These are phyloP conservation scores for Globisporangium mamillatum DNA, from an alignment of 352 stramenopile species.

Conservation along the genomic window DNA sequence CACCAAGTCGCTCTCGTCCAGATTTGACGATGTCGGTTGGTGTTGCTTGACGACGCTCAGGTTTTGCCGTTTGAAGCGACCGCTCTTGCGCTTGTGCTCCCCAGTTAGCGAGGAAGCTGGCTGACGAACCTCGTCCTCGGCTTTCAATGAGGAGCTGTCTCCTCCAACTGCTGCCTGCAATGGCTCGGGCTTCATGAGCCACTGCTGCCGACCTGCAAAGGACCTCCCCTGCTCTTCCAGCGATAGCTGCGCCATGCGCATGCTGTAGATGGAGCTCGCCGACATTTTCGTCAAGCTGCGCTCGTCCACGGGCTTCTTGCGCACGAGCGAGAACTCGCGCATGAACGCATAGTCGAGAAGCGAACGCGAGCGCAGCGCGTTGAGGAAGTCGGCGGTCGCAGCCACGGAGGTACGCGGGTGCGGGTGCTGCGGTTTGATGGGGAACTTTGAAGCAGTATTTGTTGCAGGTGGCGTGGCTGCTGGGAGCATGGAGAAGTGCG, in stretches of 20 bases:
- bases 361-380: conserved; percentile 32
- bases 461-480: background rate
- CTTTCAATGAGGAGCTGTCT: background rate
- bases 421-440: conserved; percentile 16
- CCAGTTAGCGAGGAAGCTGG: background rate
- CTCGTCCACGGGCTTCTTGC: conserved; percentile 31
- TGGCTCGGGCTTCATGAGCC: conserved; percentile 14
- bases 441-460: conserved; percentile 3
- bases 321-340: conserved; percentile 46
- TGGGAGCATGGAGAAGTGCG: conserved; percentile 13
- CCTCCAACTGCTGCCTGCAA: background rate
- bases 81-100: background rate
- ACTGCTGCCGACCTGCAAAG: conserved; percentile 15
- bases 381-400: conserved; percentile 24
- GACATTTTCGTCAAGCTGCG: conserved; percentile 42
- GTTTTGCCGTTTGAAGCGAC: conserved; percentile 6
- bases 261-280: conserved; percentile 37
- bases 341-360: conserved; percentile 54
- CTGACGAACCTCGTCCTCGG: background rate
- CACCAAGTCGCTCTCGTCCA: conserved; percentile 2
- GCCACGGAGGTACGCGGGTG: conserved; percentile 12
- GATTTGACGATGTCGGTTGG: background rate
- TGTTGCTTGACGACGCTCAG: background rate
- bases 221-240: conserved; percentile 28
- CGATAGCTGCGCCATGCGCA: conserved; percentile 41